A percentile compares a stretch with the other conserved stretches of the same genome.
These are phyloP conservation scores for Fusarium sp. DNA, from an alignment of 2,329 filamentous ascomycete species.

Conservation along the genomic window DNA sequence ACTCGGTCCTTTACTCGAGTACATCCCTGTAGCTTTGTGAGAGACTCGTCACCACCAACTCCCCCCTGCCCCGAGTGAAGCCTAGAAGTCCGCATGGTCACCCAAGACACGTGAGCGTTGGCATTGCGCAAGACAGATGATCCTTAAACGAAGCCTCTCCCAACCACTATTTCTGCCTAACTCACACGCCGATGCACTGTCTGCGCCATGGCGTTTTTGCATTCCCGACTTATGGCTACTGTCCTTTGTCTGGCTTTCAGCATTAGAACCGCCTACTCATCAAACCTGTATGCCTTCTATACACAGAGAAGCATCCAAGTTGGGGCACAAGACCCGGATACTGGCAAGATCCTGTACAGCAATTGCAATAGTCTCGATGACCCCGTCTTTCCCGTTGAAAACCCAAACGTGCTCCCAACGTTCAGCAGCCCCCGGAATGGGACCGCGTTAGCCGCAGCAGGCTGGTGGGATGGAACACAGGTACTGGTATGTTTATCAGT, in stretches of 20 bases:
- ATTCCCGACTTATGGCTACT: neutral
- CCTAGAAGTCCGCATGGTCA: neutral
- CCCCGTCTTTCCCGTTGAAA: neutral
- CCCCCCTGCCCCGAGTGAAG: neutral
- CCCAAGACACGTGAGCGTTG: neutral
- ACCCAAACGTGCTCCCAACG: neutral
- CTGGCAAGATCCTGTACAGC: neutral
- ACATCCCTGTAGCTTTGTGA: neutral
- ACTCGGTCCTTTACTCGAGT: neutral
- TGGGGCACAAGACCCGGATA: neutral
- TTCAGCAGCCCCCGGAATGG: neutral
- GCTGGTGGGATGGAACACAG: neutral
- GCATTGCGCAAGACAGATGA: neutral
- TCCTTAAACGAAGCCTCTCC: neutral
- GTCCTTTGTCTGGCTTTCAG: neutral
- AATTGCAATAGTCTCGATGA: neutral
- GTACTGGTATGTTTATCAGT: neutral
- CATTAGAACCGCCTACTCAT: neutral
- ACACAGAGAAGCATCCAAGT: neutral
- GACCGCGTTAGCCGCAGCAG: neutral
- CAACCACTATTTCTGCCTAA: neutral
- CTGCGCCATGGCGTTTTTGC: neutral
- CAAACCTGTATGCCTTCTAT: neutral
- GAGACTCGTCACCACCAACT: neutral
- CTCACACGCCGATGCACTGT: neutral